These are phyloP conservation scores for Lactifluus volemus DNA, from an alignment of 768 basidiomycete species.

Conservation along the genomic window DNA sequence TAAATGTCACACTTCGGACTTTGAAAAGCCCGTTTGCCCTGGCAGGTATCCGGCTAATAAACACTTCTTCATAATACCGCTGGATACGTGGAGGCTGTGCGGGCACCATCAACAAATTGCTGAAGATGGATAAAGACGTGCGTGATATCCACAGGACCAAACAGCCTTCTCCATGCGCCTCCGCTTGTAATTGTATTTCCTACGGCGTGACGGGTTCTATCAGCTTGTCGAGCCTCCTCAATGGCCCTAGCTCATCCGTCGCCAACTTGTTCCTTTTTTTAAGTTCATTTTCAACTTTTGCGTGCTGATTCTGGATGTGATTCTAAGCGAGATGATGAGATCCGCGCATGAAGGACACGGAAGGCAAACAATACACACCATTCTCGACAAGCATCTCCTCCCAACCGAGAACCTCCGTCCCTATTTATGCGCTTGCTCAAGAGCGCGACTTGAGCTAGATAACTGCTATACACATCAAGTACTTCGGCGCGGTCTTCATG, in stretches of 20 bases:
- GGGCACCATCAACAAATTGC: not conserved
- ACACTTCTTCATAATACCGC: too few species aligned
- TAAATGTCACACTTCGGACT: too few species aligned
- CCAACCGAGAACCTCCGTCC: conserved; percentile 84
- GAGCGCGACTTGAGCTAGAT: too few species aligned
- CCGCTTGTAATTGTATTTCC: conserved; percentile 56
- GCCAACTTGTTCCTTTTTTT: too few species aligned
- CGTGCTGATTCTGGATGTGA: conserved; percentile 79
- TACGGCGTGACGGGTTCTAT: conserved; percentile 68
- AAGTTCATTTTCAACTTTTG: conserved; percentile 31
- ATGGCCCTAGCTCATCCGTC: conserved; percentile 29
- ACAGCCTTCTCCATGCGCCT: conserved; percentile 58
- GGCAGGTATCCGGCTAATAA: too few species aligned
- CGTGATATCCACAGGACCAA: conserved; percentile 75
- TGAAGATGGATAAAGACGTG: not conserved
- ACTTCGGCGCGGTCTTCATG: conserved; percentile 46
- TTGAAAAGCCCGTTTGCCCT: too few species aligned
- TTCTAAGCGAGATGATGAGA: conserved; percentile 34
- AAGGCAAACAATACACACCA: conserved; percentile 35
- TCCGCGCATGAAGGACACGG: not conserved
- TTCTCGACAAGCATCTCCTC: conserved; percentile 55
- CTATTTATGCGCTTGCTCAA: conserved; percentile 45
- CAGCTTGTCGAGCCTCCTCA: conserved; percentile 70
- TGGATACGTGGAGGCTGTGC: conserved; percentile 46
- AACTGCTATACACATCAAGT: too few species aligned